A percentile compares a stretch with the other conserved stretches of the same genome.
Conservation (phyloP, 2,329 filamentous ascomycete genomes). For the Xylaria digitata region DNA sequence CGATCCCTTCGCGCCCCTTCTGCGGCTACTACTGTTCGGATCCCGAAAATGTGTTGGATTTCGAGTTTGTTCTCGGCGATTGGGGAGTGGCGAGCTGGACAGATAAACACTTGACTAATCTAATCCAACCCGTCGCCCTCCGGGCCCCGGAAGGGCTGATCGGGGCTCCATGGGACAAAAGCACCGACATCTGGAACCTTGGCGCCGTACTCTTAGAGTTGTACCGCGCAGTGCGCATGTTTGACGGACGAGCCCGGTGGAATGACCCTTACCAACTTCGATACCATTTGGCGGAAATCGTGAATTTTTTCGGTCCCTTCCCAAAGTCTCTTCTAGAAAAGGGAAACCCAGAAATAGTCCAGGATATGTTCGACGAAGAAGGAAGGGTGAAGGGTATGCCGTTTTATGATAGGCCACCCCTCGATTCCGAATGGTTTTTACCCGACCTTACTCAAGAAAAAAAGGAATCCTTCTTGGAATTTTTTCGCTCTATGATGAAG, state of each 20-base stretch:
- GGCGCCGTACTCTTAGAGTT: constrained; percentile 40
- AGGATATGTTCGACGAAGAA: constrained; percentile 10
- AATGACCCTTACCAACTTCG: constrained; percentile 29
- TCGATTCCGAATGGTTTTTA: neutral
- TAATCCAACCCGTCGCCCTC: constrained; percentile 44
- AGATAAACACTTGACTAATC: constrained; percentile 35
- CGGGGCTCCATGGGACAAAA: constrained; percentile 40
- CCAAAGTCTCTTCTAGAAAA: constrained; percentile 36
- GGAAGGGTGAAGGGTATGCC: constrained; percentile 11
- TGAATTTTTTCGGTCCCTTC: constrained; percentile 38
- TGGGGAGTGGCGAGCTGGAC: constrained; percentile 43
- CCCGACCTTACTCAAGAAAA: neutral
- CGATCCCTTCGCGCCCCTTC: constrained; percentile 2
- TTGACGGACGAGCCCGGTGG: constrained; percentile 28
- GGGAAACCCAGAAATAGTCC: constrained; percentile 32
- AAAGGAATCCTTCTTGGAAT: constrained; percentile 8
- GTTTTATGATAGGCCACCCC: neutral
- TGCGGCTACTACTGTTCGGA: constrained; percentile 8
- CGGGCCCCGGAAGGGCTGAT: constrained; percentile 45
- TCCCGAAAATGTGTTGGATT: constrained; percentile 5
- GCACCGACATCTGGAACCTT: constrained; percentile 43
- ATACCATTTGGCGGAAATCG: constrained; percentile 39
- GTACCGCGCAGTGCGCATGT: constrained; percentile 37
- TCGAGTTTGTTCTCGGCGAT: constrained; percentile 43
- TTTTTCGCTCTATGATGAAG: constrained; percentile 21